Evolutionary conservation across 805 yeast genomes (phyloP), one percentile per base, ranked within the genome.

Genomic region (Pichia sporocuriosa): DNA sequence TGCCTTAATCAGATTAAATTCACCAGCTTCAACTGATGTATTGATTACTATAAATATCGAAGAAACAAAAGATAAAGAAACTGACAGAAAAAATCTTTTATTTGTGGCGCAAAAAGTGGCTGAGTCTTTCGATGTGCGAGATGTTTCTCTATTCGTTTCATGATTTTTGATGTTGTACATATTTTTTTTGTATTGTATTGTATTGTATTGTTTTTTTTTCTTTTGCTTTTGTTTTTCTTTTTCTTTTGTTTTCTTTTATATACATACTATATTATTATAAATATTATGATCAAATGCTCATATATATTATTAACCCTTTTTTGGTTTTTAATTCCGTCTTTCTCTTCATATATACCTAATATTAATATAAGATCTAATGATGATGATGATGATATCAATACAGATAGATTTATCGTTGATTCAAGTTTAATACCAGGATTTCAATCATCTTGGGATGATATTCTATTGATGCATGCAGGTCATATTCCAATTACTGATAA

Each of bases 391-490:
- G 10, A 19, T 13, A 7, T 23, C 5, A 15, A 23, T n/a, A n/a
- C 29, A 8, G 29, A 23, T 19, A 21, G 8, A 3, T 39, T n/a
- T 19, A 26, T 9, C 5, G 38, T 40, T 5, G 37, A 40, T n/a
- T 23, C 34, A 2, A 12, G 19, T 8, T 19, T 24, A n/a, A 23
- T 43, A n/a, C 46, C 46, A 6, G 46, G 46, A 8, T 43, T 35
- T 23, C 8, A 35, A 8, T 10, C 21, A 1, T 9, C 22, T 9
- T 43, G 46, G 46, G 25, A 39, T 22, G 31, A 34, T 7, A 17
- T 32, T 5, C 6, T 37, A 26, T 19, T 19, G 6, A 47, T 47
- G 51, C 36, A 47, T 32, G 44, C 51, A n/a, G 51, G 51, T 4
- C 35, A 37, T 15, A 27, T 47, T 15, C 31, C 42, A 4, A 25